phyloP scores from a whole-genome alignment of 352 stramenopile species.

The Pythium vanterpoolii region DNA sequence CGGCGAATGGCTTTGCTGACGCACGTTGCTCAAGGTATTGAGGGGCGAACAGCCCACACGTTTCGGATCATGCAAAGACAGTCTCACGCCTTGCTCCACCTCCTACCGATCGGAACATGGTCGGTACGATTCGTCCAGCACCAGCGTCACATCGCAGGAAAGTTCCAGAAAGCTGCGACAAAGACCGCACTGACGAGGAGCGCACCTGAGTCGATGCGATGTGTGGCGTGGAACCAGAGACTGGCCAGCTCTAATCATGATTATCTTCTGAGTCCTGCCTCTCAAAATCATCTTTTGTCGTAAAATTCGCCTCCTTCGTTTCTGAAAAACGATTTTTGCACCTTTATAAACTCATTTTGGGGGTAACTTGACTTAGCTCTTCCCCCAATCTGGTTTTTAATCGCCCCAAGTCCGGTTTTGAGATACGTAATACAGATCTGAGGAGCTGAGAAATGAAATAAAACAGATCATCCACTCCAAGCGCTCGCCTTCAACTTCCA shows the following conservation, averaged over 20 bases:
- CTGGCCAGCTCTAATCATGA: not conserved
- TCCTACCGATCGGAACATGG: too few relatives aligned
- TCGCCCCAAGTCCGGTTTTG: not conserved
- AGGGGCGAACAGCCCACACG: not conserved
- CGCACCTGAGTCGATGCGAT: not conserved
- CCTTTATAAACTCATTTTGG: too few relatives aligned
- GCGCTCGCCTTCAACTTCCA: conserved; percentile 5
- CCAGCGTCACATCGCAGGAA: conserved; percentile 14
- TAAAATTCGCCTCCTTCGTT: too few relatives aligned
- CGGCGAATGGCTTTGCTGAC: not conserved
- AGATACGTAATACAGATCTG: too few relatives aligned
- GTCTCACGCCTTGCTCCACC: too few relatives aligned
- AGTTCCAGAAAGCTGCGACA: conserved; percentile 1
- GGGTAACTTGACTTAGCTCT: too few relatives aligned
- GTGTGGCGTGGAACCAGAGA: not conserved
- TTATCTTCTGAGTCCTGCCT: too few relatives aligned
- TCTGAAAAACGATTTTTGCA: too few relatives aligned
- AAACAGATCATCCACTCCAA: not conserved
- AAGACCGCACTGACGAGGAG: not conserved
- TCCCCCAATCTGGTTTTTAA: not conserved
- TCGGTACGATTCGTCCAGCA: not conserved
- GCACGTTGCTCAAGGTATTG: not conserved
- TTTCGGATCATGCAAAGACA: not conserved
- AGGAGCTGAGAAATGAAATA: conserved; percentile 5
- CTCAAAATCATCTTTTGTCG: too few relatives aligned